Evolutionary conservation across 257 asterid species (phyloP), one percentile per base, ranked within the genome.

Genomic region (Capsicum pubescens): DNA sequence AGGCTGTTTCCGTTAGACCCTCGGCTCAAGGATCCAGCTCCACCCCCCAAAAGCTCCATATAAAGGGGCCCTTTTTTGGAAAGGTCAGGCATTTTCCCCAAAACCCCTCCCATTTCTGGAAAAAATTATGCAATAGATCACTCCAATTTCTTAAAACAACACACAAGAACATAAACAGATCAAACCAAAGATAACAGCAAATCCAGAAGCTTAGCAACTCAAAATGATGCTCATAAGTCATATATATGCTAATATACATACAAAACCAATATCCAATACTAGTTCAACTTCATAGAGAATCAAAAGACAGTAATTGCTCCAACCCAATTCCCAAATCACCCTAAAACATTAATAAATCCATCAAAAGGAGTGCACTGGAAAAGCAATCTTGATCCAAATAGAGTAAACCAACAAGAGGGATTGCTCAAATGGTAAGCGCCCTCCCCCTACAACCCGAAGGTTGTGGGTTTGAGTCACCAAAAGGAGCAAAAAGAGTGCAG

Each of bases 311-410:
- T 39, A 39, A 39, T 39, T 39, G 5, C 44, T 39, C 44, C 44
- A 39, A 39, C 44, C 44, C 44, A 39, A 39, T 39, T 39, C 44
- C 44, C 44, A 39, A 39, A 39, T 39, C 44, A 39, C 44, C 44
- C 44, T 3, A 39, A 39, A 39, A 39, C 3, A 39, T 39, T 39
- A 39, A 39, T 39, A 39, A 50, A 76, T 72, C 59, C 59, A 72
- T 72, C 36, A 70, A 70, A 3, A 71, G 10, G 16, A 5, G 3
- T 71, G 36, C 58, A 9, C 5, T 3, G n/a, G 35, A 64, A 19
- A 85, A 50, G 56, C 58, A 67, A 48, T 84, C 87, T 82, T 56
- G 85, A 85, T 84, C 85, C 85, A 87, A 83, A 83, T 39, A 52
- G 39, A 57, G 44, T 39, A 39, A 39, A 39, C 44, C 44, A 39